phyloP scores from a whole-genome alignment of 129 eudicot genomes.

The sunflower (Helianthus annuus) region HanXRQr2.0-SUNRISE NC_035433.2:133271261-133271760 shows the following conservation, averaged over 20 bases:
- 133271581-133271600: neutral
- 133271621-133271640: neutral
- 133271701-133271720: neutral
- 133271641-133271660: neutral
- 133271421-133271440: neutral
- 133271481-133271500: neutral
- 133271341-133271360: neutral
- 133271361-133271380: neutral
- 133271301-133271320: no score
- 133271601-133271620: neutral
- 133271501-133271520: neutral
- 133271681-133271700: neutral
- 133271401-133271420: neutral
- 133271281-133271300: no score
- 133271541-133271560: neutral
- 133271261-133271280: no score
- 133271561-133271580: neutral
- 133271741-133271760: neutral
- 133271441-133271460: neutral
- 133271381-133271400: neutral
- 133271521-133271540: neutral
- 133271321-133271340: no score
- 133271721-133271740: neutral
- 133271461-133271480: neutral
- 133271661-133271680: neutral